Base-by-base conservation (phyloP, 140 eudicot species). In the Oenanthe javanica region DNA sequence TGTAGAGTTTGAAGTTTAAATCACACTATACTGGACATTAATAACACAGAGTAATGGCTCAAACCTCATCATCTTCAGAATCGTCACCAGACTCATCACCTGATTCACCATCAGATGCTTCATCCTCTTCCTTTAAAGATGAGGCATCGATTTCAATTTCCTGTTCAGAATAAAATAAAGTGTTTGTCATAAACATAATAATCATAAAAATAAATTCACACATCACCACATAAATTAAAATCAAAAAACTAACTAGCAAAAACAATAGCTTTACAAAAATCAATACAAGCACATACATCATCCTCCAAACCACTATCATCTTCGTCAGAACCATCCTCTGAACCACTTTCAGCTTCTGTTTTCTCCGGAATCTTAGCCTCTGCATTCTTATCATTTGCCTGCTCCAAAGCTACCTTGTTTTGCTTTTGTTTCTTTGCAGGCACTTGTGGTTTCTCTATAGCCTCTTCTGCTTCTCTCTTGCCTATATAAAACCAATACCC, bases 341-440 rank as follows among this genome's bases (percentile, higher is more conserved):
- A 73, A 11, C 78, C 54, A 51, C 71, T 50, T 47, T 83, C 86
- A 48, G 31, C 78, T 52, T 80, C 64, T 61, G 76, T 67, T 5
- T 67, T 61, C 64, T 80, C 75, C 38, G 49, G 77, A 4, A n/a
- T 66, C 78, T 84, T 80, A 6, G 67, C 18, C 81, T 80, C 80
- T 3, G 3, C 36, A 27, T 74, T 81, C 50, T 84, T 43, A 43
- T 40, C 75, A 19, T 57, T 51, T 8, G 79, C 84, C 48, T 77
- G 23, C 76, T 61, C 72, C 10, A 79, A 79, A 46, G 71, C 81
- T 21, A 40, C n/a, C 47, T 47, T 25, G 16, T 75, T 81, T 46
- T 74, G n/a, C 71, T 84, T 84, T 54, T 84, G 87, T 72, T 84
- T 84, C 84, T 84, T 84, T 5, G 84, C 77, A 25, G 72, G 40